Base-by-base conservation (phyloP, 1,139 yeast species). In the Saccharomyces hybrid region DNA sequence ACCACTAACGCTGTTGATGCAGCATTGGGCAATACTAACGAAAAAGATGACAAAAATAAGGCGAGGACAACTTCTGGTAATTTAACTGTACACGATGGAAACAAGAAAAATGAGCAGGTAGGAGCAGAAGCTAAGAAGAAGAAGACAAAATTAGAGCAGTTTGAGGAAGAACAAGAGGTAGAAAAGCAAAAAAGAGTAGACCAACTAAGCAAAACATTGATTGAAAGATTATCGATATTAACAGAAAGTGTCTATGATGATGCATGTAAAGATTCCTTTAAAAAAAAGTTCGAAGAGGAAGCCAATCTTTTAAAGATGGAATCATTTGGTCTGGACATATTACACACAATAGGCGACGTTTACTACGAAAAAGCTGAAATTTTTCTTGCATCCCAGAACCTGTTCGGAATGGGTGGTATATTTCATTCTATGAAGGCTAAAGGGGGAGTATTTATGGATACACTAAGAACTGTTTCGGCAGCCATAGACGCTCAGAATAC, bases 291-390 rank as follows among this genome's bases (percentile, higher is more conserved):
- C 65, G 79, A 78, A 60, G 80, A 86, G 60, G 97, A 91, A 70
- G 96, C 96, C 1, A 95, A 90, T 65, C 79, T 86, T 49, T 78
- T 93, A 58, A 91, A 91, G 68, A 84, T 89, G 87, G 98, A 91
- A 71, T 88, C 96, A 52, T 93, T 91, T 73, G 98, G 98, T 7
- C 75, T 90, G 52, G 96, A 91, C 68, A 85, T 91, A 49, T 78
- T 93, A 55, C 97, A 91, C 67, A 80, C 96, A 0, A 82, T 91
- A 55, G 98, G 98, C 16, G 75, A 79, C 44, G 82, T 88, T 7
- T 91, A 91, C 70, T 77, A 78, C 60, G 78, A 86, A 61, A 89
- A 89, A 65, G 88, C 81, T 1, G 72, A 75, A 47, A 75, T 82
- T 14, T 79, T 73, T 57, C 64, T 84, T 53, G 83, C 83, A 64